Conservation (phyloP, 2,329 filamentous ascomycete genomes). For the Ustulina deusta region DNA sequence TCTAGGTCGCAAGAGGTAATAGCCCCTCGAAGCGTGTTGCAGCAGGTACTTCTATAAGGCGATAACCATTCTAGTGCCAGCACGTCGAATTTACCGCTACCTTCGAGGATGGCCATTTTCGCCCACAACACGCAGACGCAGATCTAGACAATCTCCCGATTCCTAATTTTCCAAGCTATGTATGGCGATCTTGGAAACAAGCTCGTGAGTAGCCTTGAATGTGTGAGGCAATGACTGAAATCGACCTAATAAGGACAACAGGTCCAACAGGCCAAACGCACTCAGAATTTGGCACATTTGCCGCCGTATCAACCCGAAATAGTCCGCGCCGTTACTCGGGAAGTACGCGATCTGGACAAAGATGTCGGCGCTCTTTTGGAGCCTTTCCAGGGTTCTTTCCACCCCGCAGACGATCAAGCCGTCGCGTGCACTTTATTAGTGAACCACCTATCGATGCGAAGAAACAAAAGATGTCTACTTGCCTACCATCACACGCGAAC, state of each 20-base stretch:
- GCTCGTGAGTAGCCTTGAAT: slow-evolving; percentile 67
- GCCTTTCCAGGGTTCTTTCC: slow-evolving; percentile 86
- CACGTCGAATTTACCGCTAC: neutral
- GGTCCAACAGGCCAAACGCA: slow-evolving; percentile 97
- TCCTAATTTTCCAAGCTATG: slow-evolving; percentile 65
- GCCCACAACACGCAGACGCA: neutral
- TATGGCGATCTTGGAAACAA: slow-evolving; percentile 91
- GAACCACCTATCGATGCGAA: slow-evolving; percentile 92
- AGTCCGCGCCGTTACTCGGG: slow-evolving; percentile 86
- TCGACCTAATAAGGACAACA: slow-evolving; percentile 54
- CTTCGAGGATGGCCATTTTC: neutral
- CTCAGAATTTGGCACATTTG: slow-evolving; percentile 84
- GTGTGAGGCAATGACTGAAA: slow-evolving; percentile 15
- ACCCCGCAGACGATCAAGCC: slow-evolving; percentile 84
- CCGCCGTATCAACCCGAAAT: slow-evolving; percentile 94
- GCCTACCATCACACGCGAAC: slow-evolving; percentile 92
- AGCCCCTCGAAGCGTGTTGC: slow-evolving; percentile 15
- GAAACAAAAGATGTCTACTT: slow-evolving; percentile 94
- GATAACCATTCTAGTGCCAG: neutral
- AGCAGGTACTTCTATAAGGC: neutral
- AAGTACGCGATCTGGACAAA: slow-evolving; percentile 92
- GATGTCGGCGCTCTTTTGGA: slow-evolving; percentile 84
- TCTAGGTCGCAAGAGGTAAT: neutral
- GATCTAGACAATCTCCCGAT: neutral
- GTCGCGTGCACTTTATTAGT: slow-evolving; percentile 90